Evolutionary conservation across 768 basidiomycete species (phyloP).

Genomic region (Suillus decipiens): DNA sequence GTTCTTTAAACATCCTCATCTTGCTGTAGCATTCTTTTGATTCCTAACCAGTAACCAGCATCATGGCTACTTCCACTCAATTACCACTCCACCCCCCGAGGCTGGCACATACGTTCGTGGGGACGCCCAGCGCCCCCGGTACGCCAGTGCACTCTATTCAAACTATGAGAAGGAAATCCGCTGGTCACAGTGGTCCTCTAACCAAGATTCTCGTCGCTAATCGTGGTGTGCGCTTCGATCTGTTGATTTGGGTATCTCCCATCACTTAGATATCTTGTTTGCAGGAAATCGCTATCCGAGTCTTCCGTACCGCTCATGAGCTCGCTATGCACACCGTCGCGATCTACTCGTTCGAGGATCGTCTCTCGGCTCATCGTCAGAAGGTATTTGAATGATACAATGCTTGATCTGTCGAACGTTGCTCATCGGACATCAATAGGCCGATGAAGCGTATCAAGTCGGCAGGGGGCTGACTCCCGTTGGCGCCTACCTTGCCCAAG

Average conservation of each 20-base stretch:
- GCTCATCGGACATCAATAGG: conserved; percentile 45
- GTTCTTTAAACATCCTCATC: conserved; percentile 12
- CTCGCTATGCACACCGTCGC: conserved; percentile 99
- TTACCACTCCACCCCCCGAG: conserved; percentile 66
- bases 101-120: conserved; percentile 70
- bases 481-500: conserved; percentile 94
- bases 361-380: conserved; percentile 95
- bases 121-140: conserved; percentile 74
- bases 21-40: conserved; percentile 14
- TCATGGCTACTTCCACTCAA: conserved; percentile 32
- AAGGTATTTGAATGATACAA: conserved; percentile 57
- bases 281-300: conserved; percentile 98
- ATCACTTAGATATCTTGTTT: conserved; percentile 13
- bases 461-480: conserved; percentile 96
- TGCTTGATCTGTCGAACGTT: conserved; percentile 30
- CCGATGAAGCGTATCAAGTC: conserved; percentile 98
- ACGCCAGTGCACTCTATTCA: conserved; percentile 90
- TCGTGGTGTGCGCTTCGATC: conserved; percentile 68
- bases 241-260: conserved; percentile 13
- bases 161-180: conserved; percentile 87
- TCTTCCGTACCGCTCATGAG: conserved; percentile 98
- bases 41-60: conserved; percentile 17
- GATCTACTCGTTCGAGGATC: conserved; percentile 97
- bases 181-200: conserved; percentile 86
- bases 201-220: conserved; percentile 94